Evolutionary conservation across 805 yeast species (phyloP), one percentile per base, ranked within the genome.

Genomic region (Candida morakotiae): DNA sequence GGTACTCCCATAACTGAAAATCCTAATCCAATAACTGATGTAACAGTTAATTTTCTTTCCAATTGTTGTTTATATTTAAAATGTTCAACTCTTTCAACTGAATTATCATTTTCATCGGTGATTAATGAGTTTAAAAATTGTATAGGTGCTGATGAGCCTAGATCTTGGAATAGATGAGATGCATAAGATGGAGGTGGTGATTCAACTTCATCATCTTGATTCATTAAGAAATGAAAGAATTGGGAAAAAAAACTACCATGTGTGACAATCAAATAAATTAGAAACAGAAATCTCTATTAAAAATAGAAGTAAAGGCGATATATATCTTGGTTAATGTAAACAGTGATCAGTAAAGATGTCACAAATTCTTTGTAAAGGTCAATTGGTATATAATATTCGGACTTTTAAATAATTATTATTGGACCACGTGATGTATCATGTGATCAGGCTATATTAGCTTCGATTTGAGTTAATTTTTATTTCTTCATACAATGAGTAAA

Each of bases 1-100:
- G 89, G 91, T 0, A 87, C 89, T 28, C 87, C 85, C 89, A 85
- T 83, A 22, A 85, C 60, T 1, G 88, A 79, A 53, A 85, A 83
- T 0, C 93, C 91, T 17, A 85, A 62, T 3, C 93, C 95, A 16
- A 85, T 75, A 31, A 85, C 77, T 0, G 89, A 81, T 1, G 78
- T 65, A 9, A 82, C 80, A 0, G 86, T 79, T 39, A 84, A 67
- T 43, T 81, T 79, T 47, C 87, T 69, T 41, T 77, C 78, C 41
- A 85, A 62, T 31, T 80, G 84, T 52, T 82, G 88, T 46, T 81
- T 81, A 54, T 85, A 84, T 38, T 77, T 76, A 65, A 84, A 82
- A 48, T 79, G 83, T 45, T 83, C 88, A 10, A 82, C 77, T 8
- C 72, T 73, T 46, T 79, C 83, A 2, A 60, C 56, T 42, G 62